phyloP scores from a whole-genome alignment of 116 monocot genomes.

The Zostera marina region DNA sequence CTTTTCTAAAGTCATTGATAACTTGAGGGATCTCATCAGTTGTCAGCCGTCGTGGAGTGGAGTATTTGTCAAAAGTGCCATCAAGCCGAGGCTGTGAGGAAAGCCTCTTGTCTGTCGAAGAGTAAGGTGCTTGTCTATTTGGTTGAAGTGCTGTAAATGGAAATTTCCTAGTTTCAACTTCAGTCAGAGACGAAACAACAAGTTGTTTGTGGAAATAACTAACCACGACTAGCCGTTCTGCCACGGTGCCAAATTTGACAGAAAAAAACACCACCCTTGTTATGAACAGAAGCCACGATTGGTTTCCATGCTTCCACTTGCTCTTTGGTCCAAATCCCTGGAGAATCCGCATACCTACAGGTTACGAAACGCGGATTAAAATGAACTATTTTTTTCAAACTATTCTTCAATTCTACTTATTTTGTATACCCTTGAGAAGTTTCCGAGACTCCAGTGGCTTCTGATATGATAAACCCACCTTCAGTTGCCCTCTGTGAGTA shows the following conservation, averaged over 20 bases:
- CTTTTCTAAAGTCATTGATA: conserved; percentile 31
- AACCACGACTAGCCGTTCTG: no score
- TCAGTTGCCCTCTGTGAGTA: conserved; percentile 17
- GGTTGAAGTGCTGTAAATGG: conserved; percentile 34
- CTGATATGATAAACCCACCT: conserved; percentile 14
- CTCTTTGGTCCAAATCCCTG: conserved; percentile 53
- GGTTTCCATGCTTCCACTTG: conserved; percentile 59
- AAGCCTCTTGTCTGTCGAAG: conserved; percentile 31
- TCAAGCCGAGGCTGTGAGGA: conserved; percentile 5
- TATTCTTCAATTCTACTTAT: no score
- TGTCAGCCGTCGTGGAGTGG: conserved; percentile 23
- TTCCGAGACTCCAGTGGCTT: conserved; percentile 19
- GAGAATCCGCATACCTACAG: conserved; percentile 15
- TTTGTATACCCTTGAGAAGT: conserved; percentile 14
- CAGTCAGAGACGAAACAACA: no score
- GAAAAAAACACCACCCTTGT: conserved; percentile 35
- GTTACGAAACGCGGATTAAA: neutral
- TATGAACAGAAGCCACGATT: conserved; percentile 42
- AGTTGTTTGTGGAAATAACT: no score
- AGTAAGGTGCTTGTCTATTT: conserved; percentile 44
- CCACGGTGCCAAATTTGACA: conserved; percentile 53
- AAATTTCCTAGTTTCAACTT: neutral
- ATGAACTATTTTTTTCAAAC: no score
- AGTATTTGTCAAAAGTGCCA: conserved; percentile 8
- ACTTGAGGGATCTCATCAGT: conserved; percentile 35